Evolutionary conservation across 768 basidiomycete species (phyloP), one percentile per base, ranked within the genome.

Genomic region (Suillus bovinus): DNA sequence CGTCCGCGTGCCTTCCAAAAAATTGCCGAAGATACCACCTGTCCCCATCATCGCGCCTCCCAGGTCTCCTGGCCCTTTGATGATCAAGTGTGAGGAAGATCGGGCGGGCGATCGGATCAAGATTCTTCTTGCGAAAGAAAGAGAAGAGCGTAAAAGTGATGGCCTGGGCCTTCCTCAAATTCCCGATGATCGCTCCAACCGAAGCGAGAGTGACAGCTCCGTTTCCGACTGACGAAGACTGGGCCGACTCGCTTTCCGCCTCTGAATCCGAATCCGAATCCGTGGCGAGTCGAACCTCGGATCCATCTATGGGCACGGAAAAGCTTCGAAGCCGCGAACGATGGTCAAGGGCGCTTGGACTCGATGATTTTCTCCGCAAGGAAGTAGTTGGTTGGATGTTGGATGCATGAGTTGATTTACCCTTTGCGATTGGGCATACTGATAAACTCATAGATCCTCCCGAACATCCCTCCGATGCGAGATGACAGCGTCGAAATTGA

Each of bases 41-140:
- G 79, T 86, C 0, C 86, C 86, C 0, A 78, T 86, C 59, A 82
- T 87, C 16, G 84, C 84, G 5, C 86, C 86, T 2, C 84, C 86
- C 0, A 56, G 67, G 69, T 75, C 9, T 68, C 72, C 29, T 63
- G 73, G 7, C 41, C 67, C 29, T 76, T 78, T 58, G 0, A 1
- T 27, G 0, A 41, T 73, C 17, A 54, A 29, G 20, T 78, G 74
- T 24, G 58, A 61, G 1, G 83, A 82, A 54, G 79, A 79, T 33
- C 60, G 71, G 16, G 83, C 85, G 1, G 81, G 84, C 62, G 65
- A 72, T 1, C 71, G 85, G 2, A 69, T 87, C 9, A 63, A 61
- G 5, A 66, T 76, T 2, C 77, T 83, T 24, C 65, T 84, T 6
- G 70, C 72, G 41, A 73, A 80, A 54, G 86, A 87, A 69, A 68